Percentiles rank a stretch among this genome's conserved stretches.
Conservation (phyloP, 2,329 filamentous ascomycete species). For the Dactylellina drechsleri region DNA sequence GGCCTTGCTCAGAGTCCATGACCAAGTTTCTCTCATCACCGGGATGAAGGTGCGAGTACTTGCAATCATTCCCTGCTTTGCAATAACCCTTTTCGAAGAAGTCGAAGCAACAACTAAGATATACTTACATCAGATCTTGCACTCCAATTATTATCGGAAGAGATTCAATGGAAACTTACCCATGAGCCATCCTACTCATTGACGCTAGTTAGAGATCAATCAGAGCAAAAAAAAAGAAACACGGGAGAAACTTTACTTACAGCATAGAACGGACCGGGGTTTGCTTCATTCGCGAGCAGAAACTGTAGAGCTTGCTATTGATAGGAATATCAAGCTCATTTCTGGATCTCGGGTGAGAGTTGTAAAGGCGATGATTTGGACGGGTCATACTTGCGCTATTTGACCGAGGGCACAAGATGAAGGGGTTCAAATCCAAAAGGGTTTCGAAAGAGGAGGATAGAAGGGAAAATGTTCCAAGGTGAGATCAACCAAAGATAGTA, state of each 20-base stretch:
- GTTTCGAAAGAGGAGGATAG: slow-evolving; percentile 10
- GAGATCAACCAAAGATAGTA: neutral
- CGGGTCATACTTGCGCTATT: slow-evolving; percentile 34
- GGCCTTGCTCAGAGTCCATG: slow-evolving; percentile 50
- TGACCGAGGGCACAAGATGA: neutral
- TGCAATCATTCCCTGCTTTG: slow-evolving; percentile 51
- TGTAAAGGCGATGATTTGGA: neutral
- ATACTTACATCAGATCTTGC: slow-evolving; percentile 20
- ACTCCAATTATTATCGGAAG: neutral
- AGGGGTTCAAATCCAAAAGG: neutral
- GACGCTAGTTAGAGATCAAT: slow-evolving; percentile 5
- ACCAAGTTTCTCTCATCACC: slow-evolving; percentile 50
- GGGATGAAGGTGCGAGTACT: slow-evolving; percentile 44
- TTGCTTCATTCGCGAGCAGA: slow-evolving; percentile 47
- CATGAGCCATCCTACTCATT: slow-evolving; percentile 39
- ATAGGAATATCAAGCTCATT: slow-evolving; percentile 31
- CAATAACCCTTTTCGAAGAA: slow-evolving; percentile 47
- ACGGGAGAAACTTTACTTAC: slow-evolving; percentile 24
- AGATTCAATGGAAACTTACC: slow-evolving; percentile 27
- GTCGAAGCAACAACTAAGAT: slow-evolving; percentile 47
- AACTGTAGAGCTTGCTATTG: slow-evolving; percentile 42
- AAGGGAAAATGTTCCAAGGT: neutral
- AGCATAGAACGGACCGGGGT: slow-evolving; percentile 48
- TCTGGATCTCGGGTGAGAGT: neutral
- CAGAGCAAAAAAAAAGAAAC: neutral